Base-by-base conservation (phyloP, 2,329 filamentous ascomycete genomes). In the Cladobotryum mycophilum region DNA sequence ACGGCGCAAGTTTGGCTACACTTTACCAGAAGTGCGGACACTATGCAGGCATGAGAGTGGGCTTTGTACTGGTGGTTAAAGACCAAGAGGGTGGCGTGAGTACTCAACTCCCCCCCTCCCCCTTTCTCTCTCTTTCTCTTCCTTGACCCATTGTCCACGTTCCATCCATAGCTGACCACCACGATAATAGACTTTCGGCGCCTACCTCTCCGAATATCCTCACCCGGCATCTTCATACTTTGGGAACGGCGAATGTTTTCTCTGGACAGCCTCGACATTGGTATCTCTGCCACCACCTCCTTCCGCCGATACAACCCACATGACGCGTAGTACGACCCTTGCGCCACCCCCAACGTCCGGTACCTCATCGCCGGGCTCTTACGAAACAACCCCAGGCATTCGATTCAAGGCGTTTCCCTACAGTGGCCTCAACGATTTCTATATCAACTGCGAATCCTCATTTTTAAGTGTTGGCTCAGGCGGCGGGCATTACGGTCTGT, bases 341-440 rank as follows among this genome's bases (percentile, higher is more conserved):
- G 66, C 60, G 49, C 68, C 59, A 33, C 62, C 55, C 56, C 56
- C 57, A 0, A 40, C 41, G n/a, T 54, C 60, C 42, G 54, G 58
- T 9, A 55, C 60, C 5, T 58, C 60, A 41, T 60, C 64, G 17
- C 60, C 62, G 11, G 80, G 83, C 4, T 88, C 92, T 55, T 79
- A 83, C 22, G 50, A 52, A 22, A 52, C 51, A 33, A 48, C 45
- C 17, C 43, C 48, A 9, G 51, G 51, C 17, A 89, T 97, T 58
- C 84, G 93, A 17, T 99, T 99, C 78, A 96, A 96, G 70, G 92
- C 92, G 0, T 99, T 97, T 61, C 91, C 92, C 0, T 97, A 96
- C 64, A 95, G 88, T 51, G 93, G 93, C 5, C 81, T 95, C 38
- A 97, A 99, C 67, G 93, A 97, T 68, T 99, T 95, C 66, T 89